A percentile compares a stretch with the other conserved stretches of the same genome.
phyloP scores from a whole-genome alignment of 768 basidiomycete genomes.

The Podaxis carcinomalis region DNA sequence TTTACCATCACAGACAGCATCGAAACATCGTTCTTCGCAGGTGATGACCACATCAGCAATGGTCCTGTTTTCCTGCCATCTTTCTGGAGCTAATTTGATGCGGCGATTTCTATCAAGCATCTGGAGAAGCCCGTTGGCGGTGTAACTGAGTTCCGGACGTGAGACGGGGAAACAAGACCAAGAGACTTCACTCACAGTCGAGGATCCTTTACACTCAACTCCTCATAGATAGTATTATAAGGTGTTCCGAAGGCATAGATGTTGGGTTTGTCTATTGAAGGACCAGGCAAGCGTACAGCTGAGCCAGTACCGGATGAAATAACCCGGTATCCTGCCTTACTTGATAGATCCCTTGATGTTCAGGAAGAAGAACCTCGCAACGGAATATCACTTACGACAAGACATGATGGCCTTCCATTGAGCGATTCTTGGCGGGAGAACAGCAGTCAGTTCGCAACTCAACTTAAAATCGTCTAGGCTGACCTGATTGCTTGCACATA shows the following conservation, averaged over 20 bases:
- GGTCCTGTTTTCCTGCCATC: slow-evolving; percentile 90
- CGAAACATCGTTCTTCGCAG: slow-evolving; percentile 98
- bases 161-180: not conserved
- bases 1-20: slow-evolving; percentile 96
- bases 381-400: slow-evolving; percentile 58
- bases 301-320: slow-evolving; percentile 96
- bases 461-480: slow-evolving; percentile 20
- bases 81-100: slow-evolving; percentile 89
- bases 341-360: slow-evolving; percentile 26
- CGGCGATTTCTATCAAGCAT: slow-evolving; percentile 96
- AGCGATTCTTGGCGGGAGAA: slow-evolving; percentile 67
- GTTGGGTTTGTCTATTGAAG: slow-evolving; percentile 96
- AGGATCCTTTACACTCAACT: slow-evolving; percentile 78
- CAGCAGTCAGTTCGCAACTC: slow-evolving; percentile 11
- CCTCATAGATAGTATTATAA: slow-evolving; percentile 93
- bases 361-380: slow-evolving; percentile 9
- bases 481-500: slow-evolving; percentile 99
- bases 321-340: slow-evolving; percentile 88
- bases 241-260: slow-evolving; percentile 97
- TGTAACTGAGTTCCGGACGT: slow-evolving; percentile 55
- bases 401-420: slow-evolving; percentile 97
- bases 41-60: slow-evolving; percentile 98
- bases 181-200: slow-evolving; percentile 58
- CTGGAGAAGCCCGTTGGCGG: slow-evolving; percentile 86
- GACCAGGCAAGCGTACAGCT: slow-evolving; percentile 92